phyloP scores from a whole-genome alignment of 2,329 filamentous ascomycete species.

The Curvularia sp. region DNA sequence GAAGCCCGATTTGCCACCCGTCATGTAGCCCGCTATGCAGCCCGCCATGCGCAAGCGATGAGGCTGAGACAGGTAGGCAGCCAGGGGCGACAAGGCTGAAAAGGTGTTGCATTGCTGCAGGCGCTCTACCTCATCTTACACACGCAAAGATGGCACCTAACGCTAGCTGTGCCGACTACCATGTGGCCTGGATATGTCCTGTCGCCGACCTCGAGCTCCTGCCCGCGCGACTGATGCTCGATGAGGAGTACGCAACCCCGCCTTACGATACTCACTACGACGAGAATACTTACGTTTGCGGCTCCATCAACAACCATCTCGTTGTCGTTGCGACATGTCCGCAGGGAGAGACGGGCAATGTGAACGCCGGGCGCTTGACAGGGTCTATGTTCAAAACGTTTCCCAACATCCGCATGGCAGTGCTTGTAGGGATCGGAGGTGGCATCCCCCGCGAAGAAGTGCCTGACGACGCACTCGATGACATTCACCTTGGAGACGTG shows the following conservation, averaged over 20 bases:
- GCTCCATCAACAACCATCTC: conserved; percentile 16
- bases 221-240: conserved; percentile 21
- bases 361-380: conserved; percentile 18
- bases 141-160: not conserved
- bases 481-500: not conserved
- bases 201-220: conserved; percentile 20
- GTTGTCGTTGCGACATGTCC: conserved; percentile 19
- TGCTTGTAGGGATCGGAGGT: conserved; percentile 22
- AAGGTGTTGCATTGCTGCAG: not conserved
- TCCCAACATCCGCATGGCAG: conserved; percentile 17
- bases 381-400: conserved; percentile 20
- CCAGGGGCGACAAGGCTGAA: not conserved
- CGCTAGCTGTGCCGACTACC: not conserved
- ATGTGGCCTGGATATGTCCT: not conserved
- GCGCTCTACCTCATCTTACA: not conserved
- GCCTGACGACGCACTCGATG: not conserved
- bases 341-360: conserved; percentile 16
- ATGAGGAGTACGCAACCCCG: conserved; percentile 17
- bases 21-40: no score
- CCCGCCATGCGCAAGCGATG: no score
- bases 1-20: no score
- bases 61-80: not conserved
- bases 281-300: conserved; percentile 19
- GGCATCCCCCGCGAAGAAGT: conserved; percentile 14
- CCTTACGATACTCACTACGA: conserved; percentile 21